A percentile compares a stretch with the other conserved stretches of the same genome.
Conservation (phyloP, 108 stramenopile species). For the Fistulifera solaris region DNA sequence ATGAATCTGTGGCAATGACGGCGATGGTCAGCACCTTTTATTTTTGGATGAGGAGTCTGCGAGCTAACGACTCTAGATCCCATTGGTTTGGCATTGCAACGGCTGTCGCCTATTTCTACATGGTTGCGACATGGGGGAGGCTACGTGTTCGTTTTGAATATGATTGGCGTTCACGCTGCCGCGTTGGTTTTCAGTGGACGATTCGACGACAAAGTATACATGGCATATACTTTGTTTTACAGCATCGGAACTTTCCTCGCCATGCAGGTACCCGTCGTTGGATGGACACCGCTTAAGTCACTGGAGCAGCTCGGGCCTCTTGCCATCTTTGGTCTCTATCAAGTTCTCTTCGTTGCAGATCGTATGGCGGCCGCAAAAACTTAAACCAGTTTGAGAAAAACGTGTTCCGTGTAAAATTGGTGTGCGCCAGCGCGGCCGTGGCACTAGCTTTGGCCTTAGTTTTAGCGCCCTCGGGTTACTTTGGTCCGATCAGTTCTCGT, state of each 20-base stretch:
- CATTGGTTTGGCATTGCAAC: constrained; percentile 50
- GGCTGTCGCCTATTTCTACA: constrained; percentile 86
- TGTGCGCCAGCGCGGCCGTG: constrained; percentile 21
- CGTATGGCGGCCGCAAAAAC: constrained; percentile 35
- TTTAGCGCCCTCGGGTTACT: constrained; percentile 85
- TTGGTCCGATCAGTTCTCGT: constrained; percentile 79
- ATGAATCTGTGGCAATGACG: constrained; percentile 91
- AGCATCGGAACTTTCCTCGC: constrained; percentile 83
- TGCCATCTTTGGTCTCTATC: constrained; percentile 67
- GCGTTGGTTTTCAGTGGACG: constrained; percentile 73
- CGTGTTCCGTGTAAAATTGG: constrained; percentile 34
- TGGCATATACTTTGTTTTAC: constrained; percentile 91
- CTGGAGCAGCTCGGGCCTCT: constrained; percentile 78
- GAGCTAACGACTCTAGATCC: constrained; percentile 24
- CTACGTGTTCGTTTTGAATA: constrained; percentile 96
- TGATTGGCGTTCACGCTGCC: constrained; percentile 90
- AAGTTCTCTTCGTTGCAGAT: constrained; percentile 65
- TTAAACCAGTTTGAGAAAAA: constrained; percentile 26
- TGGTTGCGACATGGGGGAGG: constrained; percentile 97
- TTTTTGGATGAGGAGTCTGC: constrained; percentile 82
- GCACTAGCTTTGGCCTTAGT: constrained; percentile 36
- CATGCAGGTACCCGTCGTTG: constrained; percentile 91
- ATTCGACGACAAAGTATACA: constrained; percentile 77
- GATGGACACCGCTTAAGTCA: constrained; percentile 82
- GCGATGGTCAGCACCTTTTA: constrained; percentile 93